A percentile compares a stretch with the other conserved stretches of the same genome.
Conservation (phyloP, 768 basidiomycete species). For the Suillus clintonianus region DNA sequence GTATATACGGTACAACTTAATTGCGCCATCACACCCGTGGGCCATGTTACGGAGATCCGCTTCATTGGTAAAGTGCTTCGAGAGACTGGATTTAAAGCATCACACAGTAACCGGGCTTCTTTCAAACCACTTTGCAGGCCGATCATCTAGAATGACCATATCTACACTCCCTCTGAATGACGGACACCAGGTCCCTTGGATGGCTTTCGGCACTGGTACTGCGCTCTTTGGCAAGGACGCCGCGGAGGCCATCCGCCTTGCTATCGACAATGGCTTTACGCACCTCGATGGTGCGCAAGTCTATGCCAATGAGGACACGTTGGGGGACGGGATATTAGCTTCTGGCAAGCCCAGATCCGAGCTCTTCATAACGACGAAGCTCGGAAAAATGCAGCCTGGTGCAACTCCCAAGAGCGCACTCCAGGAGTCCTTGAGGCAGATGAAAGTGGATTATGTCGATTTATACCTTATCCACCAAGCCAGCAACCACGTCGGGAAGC, state of each 20-base stretch:
- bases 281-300: conserved; percentile 68
- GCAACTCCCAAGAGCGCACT: conserved; percentile 52
- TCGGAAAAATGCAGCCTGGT: conserved; percentile 36
- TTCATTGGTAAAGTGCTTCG: conserved; percentile 13
- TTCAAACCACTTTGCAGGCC: conserved; percentile 10
- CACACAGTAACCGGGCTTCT: neutral
- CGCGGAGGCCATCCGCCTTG: conserved; percentile 37
- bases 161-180: conserved; percentile 53
- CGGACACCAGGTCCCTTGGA: conserved; percentile 52
- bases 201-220: conserved; percentile 66
- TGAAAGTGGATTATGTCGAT: conserved; percentile 59
- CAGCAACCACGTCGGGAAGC: conserved; percentile 37
- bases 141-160: conserved; percentile 23
- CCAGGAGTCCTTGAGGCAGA: conserved; percentile 52
- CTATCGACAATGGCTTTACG: conserved; percentile 57
- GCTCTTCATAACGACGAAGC: conserved; percentile 66
- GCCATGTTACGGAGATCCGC: conserved; percentile 14
- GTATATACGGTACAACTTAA: neutral
- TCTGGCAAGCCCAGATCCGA: conserved; percentile 54
- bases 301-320: conserved; percentile 56
- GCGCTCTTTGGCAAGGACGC: conserved; percentile 50
- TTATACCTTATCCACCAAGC: conserved; percentile 64
- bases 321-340: conserved; percentile 51
- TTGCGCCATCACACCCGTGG: neutral
- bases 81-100: conserved; percentile 9